Evolutionary conservation across 2,329 filamentous ascomycete species (phyloP).

Genomic region (Dichotomopilus funicola): DNA sequence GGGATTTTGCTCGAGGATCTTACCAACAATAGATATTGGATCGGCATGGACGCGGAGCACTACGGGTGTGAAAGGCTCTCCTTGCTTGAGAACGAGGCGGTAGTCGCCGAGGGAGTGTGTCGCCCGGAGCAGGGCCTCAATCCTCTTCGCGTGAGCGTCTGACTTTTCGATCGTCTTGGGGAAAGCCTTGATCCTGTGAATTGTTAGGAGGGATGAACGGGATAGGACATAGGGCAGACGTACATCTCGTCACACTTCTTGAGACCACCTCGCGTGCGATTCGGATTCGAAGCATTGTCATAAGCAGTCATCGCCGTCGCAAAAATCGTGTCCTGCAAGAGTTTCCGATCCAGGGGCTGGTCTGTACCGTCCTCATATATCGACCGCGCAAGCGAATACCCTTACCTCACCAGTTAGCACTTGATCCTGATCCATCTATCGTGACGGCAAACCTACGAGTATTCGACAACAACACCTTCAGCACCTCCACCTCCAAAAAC

Average conservation of each 20-base stretch:
- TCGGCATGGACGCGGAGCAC: constrained; percentile 71
- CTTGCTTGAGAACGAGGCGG: constrained; percentile 69
- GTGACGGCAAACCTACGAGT: constrained; percentile 41
- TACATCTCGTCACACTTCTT: constrained; percentile 73
- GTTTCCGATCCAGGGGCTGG: constrained; percentile 41
- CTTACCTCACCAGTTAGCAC: constrained; percentile 32
- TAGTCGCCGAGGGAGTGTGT: constrained; percentile 73
- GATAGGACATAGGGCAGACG: background rate
- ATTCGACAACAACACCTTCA: constrained; percentile 60
- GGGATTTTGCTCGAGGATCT: constrained; percentile 68
- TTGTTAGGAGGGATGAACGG: background rate
- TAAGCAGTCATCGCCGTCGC: constrained; percentile 62
- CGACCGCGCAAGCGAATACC: constrained; percentile 55
- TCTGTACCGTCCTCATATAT: constrained; percentile 51
- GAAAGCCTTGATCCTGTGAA: constrained; percentile 55
- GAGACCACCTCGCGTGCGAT: constrained; percentile 66
- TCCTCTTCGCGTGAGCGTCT: constrained; percentile 44
- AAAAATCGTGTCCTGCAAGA: constrained; percentile 55
- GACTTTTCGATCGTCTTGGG: constrained; percentile 49
- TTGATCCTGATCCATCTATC: background rate
- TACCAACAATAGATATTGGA: constrained; percentile 65
- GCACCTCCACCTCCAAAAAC: constrained; percentile 62
- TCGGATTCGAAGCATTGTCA: constrained; percentile 77
- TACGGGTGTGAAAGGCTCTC: constrained; percentile 72
- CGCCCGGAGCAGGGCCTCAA: constrained; percentile 60